Conservation (phyloP, 345 rosid genomes). For the Linum usitatissimum region DNA sequence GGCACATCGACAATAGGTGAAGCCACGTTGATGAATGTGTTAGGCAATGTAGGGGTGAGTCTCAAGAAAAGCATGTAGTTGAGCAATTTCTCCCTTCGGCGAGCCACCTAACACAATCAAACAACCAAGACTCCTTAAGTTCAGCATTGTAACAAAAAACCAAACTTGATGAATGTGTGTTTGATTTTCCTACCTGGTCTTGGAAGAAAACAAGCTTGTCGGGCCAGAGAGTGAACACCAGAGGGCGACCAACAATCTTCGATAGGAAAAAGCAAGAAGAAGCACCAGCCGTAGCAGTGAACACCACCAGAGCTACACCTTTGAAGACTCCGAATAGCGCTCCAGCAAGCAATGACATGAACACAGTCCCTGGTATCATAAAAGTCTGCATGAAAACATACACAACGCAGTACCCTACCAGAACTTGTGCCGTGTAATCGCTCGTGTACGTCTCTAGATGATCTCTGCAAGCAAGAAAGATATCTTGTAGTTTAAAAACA, state of each 20-base stretch:
- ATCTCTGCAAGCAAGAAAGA: conserved; percentile 37
- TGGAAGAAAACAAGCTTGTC: conserved; percentile 81
- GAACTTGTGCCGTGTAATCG: conserved; percentile 75
- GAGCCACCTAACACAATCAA: conserved; percentile 50
- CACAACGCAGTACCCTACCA: conserved; percentile 68
- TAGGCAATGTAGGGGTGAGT: conserved; percentile 84
- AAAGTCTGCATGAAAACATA: conserved; percentile 92
- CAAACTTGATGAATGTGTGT: not conserved
- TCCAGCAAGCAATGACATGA: conserved; percentile 94
- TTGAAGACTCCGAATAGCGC: conserved; percentile 74
- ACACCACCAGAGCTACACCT: conserved; percentile 84
- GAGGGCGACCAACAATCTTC: conserved; percentile 70
- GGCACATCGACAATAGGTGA: conserved; percentile 89
- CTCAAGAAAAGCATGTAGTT: conserved; percentile 88
- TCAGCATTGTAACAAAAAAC: not conserved
- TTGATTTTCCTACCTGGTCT: conserved; percentile 49
- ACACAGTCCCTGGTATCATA: conserved; percentile 90
- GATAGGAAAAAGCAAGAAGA: conserved; percentile 89
- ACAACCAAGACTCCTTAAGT: conserved; percentile 4
- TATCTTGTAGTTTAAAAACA: not conserved
- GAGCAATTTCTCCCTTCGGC: conserved; percentile 53
- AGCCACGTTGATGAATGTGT: conserved; percentile 85
- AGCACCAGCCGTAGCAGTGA: conserved; percentile 90
- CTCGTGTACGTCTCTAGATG: conserved; percentile 78
- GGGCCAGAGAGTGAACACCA: conserved; percentile 76